Evolutionary conservation across 1,284 basidiomycete genomes (phyloP), one percentile per base, ranked within the genome.

Genomic region (Puccinia polysora): DNA sequence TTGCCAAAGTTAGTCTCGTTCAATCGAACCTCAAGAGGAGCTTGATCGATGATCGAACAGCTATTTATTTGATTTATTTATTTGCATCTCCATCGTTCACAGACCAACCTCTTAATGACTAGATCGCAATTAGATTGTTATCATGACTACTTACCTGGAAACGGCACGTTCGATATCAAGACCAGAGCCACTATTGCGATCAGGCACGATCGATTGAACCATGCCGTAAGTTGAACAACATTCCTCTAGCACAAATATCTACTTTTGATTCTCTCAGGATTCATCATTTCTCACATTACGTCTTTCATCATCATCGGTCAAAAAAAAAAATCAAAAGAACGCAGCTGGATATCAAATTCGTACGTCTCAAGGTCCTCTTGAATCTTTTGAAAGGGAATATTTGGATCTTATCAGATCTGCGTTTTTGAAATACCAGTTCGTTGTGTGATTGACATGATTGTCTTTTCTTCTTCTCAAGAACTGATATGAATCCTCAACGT

Each of bases 121-220:
- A 89, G 95, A 18, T 96, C 93, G 0, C 95, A 98, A 80, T 84
- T 98, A 10, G 95, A 98, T 79, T 94, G 92, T 77, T 81, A 86
- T 0, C 90, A 97, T 78, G 77, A 81, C 40, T 85, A 89, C 36
- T 81, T 98, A 20, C 94, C 94, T 0, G 91, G 92, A 0, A 88
- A 87, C 0, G 91, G 90, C 30, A 88, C 95, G 0, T 98, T 98
- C 76, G 95, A 98, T 78, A 88, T 98, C 80, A 98, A 98, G 81
- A 97, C 95, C 0, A 85, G 94, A 49, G 93, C 93, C 0, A 89
- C 87, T 43, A 81, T 91, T 40, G 87, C 91, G 0, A 87, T 97
- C 59, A 87, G 95, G 4, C 83, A 89, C 77, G 94, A 98, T 80
- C 82, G 89, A 8, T 83, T 91, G 63, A 97, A 97, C 79, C 90